phyloP scores from a whole-genome alignment of 495 filamentous ascomycete genomes.

The Talaromyces liani region DNA sequence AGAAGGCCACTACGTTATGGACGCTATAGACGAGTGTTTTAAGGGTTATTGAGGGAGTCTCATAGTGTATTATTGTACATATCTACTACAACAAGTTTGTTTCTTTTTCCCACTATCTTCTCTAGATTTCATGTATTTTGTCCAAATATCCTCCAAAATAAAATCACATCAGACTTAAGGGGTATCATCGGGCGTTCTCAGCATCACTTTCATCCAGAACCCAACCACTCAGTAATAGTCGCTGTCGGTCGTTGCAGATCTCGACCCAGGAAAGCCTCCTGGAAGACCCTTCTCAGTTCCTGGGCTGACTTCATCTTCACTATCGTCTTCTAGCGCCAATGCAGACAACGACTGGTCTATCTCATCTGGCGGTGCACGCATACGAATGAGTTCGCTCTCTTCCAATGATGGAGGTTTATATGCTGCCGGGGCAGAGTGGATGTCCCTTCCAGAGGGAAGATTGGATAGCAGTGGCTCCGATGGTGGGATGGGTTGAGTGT shows the following conservation, averaged over 20 bases:
- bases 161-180: neutral
- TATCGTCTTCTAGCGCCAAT: constrained; percentile 30
- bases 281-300: constrained; percentile 28
- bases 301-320: constrained; percentile 42
- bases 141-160: neutral
- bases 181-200: neutral
- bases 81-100: constrained; percentile 5
- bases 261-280: constrained; percentile 33
- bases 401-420: constrained; percentile 54
- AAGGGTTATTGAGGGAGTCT: neutral
- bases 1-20: neutral
- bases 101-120: neutral
- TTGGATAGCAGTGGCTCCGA: constrained; percentile 59
- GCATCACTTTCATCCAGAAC: neutral
- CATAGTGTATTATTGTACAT: constrained; percentile 8
- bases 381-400: constrained; percentile 42
- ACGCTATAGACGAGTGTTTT: neutral
- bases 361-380: constrained; percentile 37
- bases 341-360: constrained; percentile 24
- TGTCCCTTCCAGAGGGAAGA: constrained; percentile 83
- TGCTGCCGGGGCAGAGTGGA: constrained; percentile 54
- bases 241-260: constrained; percentile 21
- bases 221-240: constrained; percentile 36
- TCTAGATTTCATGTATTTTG: neutral
- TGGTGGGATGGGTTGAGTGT: constrained; percentile 69